phyloP scores from a whole-genome alignment of 116 monocot species.

The Posidonia oceanica region DNA sequence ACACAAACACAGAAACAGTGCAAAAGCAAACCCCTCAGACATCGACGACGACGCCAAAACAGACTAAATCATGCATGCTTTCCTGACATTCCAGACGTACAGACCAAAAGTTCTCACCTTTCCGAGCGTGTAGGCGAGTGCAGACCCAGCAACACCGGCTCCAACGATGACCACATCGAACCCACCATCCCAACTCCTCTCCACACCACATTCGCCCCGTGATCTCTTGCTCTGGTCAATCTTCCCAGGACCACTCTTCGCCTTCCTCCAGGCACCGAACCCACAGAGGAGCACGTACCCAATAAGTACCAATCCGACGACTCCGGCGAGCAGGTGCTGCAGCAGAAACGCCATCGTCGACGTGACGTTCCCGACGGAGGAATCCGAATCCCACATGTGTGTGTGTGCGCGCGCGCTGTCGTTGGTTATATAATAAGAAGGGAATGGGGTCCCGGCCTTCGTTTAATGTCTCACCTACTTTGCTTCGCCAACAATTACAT shows the following conservation, averaged over 20 bases:
- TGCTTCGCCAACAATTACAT: too few species aligned
- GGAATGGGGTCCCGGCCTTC: too few species aligned
- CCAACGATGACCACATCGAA: constrained; percentile 43
- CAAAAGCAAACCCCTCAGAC: neutral
- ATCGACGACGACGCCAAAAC: neutral
- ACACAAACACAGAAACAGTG: neutral
- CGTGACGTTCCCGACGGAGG: neutral
- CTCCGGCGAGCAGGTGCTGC: neutral
- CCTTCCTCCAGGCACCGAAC: neutral
- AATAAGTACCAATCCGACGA: neutral
- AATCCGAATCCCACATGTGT: too few species aligned
- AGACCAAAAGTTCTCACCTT: constrained; percentile 15
- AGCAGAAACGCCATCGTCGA: neutral
- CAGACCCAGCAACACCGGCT: constrained; percentile 63
- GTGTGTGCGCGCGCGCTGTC: too few species aligned
- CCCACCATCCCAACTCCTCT: neutral
- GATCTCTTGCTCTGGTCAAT: neutral
- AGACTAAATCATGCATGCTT: constrained; percentile 2
- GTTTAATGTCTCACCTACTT: too few species aligned
- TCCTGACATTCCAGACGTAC: neutral
- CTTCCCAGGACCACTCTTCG: neutral
- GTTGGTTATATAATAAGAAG: too few species aligned
- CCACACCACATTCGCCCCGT: too few species aligned
- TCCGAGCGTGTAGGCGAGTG: constrained; percentile 54
- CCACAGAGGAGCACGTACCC: neutral